A percentile compares a stretch with the other conserved stretches of the same genome.
Conservation (phyloP, 306 rosid species). For the Fagus crenata region DNA sequence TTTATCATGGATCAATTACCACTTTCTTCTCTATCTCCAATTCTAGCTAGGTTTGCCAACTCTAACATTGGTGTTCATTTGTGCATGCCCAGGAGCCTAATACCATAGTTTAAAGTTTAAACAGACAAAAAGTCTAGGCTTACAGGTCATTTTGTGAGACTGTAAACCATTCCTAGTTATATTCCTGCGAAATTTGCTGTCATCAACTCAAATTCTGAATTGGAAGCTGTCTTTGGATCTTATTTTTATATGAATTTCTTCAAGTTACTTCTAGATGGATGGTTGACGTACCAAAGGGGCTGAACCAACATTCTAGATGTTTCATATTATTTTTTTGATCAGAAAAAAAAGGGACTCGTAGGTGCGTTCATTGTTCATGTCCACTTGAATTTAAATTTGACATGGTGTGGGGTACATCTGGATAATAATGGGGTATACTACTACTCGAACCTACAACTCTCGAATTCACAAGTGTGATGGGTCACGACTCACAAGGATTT, state of each 20-base stretch:
- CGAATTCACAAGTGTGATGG: no score
- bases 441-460: no score
- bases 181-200: constrained; percentile 16
- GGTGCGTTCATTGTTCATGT: no score
- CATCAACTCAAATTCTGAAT: constrained; percentile 17
- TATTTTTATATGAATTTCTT: background rate
- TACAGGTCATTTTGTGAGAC: constrained; percentile 18
- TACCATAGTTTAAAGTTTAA: constrained; percentile 15
- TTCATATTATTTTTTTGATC: no score
- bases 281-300: background rate
- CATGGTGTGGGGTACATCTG: no score
- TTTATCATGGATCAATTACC: constrained; percentile 51
- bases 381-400: no score
- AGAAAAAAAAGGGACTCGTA: no score
- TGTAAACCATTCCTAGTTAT: background rate
- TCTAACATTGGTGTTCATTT: background rate
- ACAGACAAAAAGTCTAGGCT: background rate
- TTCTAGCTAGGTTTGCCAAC: constrained; percentile 20
- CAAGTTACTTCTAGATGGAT: background rate
- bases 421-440: no score
- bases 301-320: no score
- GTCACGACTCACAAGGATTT: no score
- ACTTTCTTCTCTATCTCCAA: constrained; percentile 25
- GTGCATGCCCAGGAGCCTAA: constrained; percentile 19
- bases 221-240: background rate